A percentile compares a stretch with the other conserved stretches of the same genome.
These are phyloP conservation scores for Polytrichum commune DNA, from an alignment of 225 moss, liverwort and hornwort species.

Conservation along the genomic window DNA sequence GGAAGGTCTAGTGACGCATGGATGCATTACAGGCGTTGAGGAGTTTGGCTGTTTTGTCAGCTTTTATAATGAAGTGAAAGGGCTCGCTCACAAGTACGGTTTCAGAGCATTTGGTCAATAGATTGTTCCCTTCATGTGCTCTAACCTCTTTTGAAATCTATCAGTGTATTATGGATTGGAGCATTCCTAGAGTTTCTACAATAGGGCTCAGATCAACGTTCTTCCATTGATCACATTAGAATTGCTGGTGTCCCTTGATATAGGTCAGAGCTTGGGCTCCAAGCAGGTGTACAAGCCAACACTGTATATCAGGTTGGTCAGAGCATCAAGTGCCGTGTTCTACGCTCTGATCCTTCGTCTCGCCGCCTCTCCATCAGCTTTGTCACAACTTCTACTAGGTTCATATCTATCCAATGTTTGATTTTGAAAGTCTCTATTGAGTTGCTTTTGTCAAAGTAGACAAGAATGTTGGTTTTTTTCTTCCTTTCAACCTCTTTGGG, in stretches of 20 bases:
- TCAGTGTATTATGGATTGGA: no score
- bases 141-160: no score
- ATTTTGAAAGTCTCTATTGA: no score
- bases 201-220: no score
- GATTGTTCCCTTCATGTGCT: background rate
- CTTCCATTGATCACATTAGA: no score
- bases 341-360: conserved; percentile 62
- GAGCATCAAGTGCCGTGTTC: conserved; percentile 80
- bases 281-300: conserved; percentile 51
- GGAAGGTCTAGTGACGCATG: conserved; percentile 89
- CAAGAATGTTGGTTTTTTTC: no score
- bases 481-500: no score
- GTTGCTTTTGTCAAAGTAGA: no score
- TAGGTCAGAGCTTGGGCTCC: conserved; percentile 79
- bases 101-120: background rate
- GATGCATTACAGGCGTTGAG: conserved; percentile 83
- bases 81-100: conserved; percentile 73
- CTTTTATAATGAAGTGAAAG: conserved; percentile 89
- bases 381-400: conserved; percentile 51
- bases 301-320: conserved; percentile 76
- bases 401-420: background rate
- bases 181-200: no score
- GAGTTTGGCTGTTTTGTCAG: conserved; percentile 87
- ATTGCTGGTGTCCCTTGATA: conserved; percentile 6
- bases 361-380: conserved; percentile 81